phyloP scores from a whole-genome alignment of 192 early-diverging fungal genomes.

The Rhizoclosmatium globosum region DNA sequence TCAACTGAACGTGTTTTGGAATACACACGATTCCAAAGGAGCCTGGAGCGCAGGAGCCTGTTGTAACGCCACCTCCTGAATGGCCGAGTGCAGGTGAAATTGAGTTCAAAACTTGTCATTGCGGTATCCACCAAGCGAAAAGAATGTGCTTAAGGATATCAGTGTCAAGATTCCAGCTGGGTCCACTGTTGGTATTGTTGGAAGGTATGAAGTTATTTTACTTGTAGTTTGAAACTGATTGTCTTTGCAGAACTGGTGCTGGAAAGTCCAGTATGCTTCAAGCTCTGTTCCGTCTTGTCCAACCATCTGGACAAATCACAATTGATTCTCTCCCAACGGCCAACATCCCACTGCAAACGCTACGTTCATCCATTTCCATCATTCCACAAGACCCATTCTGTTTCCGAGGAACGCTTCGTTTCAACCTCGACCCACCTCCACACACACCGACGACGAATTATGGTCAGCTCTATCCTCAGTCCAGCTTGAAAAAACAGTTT shows the following conservation, averaged over 20 bases:
- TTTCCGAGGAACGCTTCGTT: constrained; percentile 75
- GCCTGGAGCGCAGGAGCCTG: constrained; percentile 24
- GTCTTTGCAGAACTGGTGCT: background rate
- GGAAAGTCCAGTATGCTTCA: background rate
- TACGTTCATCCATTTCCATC: constrained; percentile 43
- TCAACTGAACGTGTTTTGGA: constrained; percentile 73
- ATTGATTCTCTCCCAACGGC: constrained; percentile 52
- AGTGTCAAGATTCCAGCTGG: constrained; percentile 67
- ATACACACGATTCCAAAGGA: constrained; percentile 54
- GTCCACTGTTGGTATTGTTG: constrained; percentile 85
- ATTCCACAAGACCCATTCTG: constrained; percentile 49
- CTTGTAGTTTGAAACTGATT: constrained; percentile 44
- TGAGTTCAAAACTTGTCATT: constrained; percentile 63
- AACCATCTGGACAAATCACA: constrained; percentile 38
- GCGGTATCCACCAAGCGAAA: constrained; percentile 56
- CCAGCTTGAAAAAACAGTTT: constrained; percentile 50
- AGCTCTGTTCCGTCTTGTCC: constrained; percentile 46
- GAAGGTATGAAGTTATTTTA: constrained; percentile 79
- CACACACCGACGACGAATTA: constrained; percentile 68
- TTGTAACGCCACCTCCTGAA: background rate
- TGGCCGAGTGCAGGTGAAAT: constrained; percentile 74
- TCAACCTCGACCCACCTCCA: constrained; percentile 77
- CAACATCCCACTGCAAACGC: constrained; percentile 3
- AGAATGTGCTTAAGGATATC: constrained; percentile 66
- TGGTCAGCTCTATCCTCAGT: constrained; percentile 74